Evolutionary conservation across 371 early-diverging fungal species (phyloP), one percentile per base, ranked within the genome.

Genomic region (Mortierella polycephala): DNA sequence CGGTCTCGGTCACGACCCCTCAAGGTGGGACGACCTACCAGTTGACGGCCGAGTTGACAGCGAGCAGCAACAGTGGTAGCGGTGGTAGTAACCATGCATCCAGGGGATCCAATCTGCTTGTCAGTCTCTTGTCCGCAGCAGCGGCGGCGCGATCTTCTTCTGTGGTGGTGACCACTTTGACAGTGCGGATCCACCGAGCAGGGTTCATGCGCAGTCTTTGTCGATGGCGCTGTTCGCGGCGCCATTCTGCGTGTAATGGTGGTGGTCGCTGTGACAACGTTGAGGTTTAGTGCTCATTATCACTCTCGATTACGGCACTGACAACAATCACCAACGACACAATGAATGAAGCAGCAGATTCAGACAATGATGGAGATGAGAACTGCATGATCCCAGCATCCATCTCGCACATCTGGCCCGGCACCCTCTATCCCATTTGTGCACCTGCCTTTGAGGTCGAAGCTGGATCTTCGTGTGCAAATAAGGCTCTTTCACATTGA

Each of bases 21-120:
- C 62, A 73, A 1, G 73, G 73, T 2, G 60, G 67, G 7, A 73
- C 67, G 12, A 53, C 39, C 14, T 73, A 67, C 16, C 52, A 50
- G 4, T 21, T 67, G 20, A 73, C 59, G 2, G 62, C 67, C 14
- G 66, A 51, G 30, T 54, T 67, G 14, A 59, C 58, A 20, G 13
- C 40, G 49, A 55, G 60, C 37, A 66, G 52, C 57, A 30, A n/a
- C 8, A 13, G 18, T 11, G 30, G 30, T 4, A 30, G 30, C 30
- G 4, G 30, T 30, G 30, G 30, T 4, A 30, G 30, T 30, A 4
- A 4, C 4, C 1, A 30, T 30, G 30, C 30, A 30, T 51, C 66
- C 13, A 20, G 50, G 46, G 30, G 20, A 13, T 54, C 50, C 5
- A 40, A 40, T 18, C 7, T 41, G 10, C 41, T 59, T 21, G 37